A percentile compares a stretch with the other conserved stretches of the same genome.
phyloP scores from a whole-genome alignment of 345 rosid genomes.

The Populus deltoides region DNA sequence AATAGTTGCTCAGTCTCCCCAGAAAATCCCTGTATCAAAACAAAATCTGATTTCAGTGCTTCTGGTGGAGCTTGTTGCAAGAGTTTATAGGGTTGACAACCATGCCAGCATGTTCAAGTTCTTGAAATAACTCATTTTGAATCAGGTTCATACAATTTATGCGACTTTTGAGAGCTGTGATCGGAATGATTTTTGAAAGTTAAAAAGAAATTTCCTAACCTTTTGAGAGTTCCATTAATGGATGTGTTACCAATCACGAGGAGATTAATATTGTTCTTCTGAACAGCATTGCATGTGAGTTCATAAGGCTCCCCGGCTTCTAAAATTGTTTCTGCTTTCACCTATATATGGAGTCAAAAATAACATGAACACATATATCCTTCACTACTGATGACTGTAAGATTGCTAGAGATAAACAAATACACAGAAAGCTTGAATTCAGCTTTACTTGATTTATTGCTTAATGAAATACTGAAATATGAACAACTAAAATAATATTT shows the following conservation, averaged over 20 bases:
- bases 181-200: too few species aligned
- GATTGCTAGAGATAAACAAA: neutral
- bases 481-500: too few species aligned
- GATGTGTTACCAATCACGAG: neutral
- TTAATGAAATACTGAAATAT: too few species aligned
- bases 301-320: neutral
- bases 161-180: too few species aligned
- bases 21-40: conserved; percentile 6
- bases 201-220: neutral
- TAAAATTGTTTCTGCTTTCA: conserved; percentile 3
- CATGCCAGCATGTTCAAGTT: too few species aligned
- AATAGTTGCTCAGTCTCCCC: conserved; percentile 15
- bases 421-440: neutral
- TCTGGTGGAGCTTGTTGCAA: too few species aligned
- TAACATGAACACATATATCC: neutral
- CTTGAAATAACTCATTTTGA: too few species aligned
- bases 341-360: neutral
- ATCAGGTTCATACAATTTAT: too few species aligned
- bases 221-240: neutral
- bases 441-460: neutral
- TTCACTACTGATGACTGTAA: neutral
- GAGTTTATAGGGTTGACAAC: too few species aligned
- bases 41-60: too few species aligned
- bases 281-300: neutral
- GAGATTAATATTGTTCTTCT: neutral